phyloP scores from a whole-genome alignment of 306 rosid species.

The Castanea crenata region DNA sequence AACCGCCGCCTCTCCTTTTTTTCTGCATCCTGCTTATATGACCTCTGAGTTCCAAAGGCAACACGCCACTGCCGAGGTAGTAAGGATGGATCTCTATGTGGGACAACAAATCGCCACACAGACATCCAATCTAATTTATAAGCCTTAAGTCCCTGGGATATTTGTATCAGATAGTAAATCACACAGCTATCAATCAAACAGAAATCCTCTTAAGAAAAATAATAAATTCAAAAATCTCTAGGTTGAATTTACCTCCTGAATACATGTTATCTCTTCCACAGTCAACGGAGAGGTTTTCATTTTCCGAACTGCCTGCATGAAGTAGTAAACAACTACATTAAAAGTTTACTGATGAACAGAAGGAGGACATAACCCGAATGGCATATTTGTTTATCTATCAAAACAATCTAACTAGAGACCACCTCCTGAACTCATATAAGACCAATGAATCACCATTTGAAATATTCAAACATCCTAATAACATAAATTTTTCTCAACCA shows the following conservation, averaged over 20 bases:
- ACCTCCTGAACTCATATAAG: background rate
- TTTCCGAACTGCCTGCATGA: constrained; percentile 78
- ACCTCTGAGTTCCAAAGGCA: constrained; percentile 90
- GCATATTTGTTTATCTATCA: constrained; percentile 12
- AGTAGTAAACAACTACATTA: constrained; percentile 27
- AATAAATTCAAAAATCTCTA: constrained; percentile 21
- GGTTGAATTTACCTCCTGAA: constrained; percentile 70
- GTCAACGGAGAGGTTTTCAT: constrained; percentile 94
- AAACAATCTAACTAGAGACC: background rate
- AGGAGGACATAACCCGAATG: background rate
- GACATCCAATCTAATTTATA: constrained; percentile 81
- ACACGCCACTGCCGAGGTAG: constrained; percentile 93
- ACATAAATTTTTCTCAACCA: background rate
- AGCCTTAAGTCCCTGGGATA: constrained; percentile 74
- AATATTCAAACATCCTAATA: background rate
- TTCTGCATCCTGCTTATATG: constrained; percentile 68
- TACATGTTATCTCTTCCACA: constrained; percentile 65
- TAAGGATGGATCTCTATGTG: constrained; percentile 92
- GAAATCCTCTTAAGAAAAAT: background rate
- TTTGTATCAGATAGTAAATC: constrained; percentile 37
- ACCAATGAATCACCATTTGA: background rate
- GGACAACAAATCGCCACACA: constrained; percentile 80
- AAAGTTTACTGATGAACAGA: constrained; percentile 7
- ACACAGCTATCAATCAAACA: constrained; percentile 23
- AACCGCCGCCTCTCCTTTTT: constrained; percentile 74